Evolutionary conservation across 2,329 filamentous ascomycete species (phyloP), one percentile per base, ranked within the genome.

Genomic region (Dendrostoma leiphaemia): DNA sequence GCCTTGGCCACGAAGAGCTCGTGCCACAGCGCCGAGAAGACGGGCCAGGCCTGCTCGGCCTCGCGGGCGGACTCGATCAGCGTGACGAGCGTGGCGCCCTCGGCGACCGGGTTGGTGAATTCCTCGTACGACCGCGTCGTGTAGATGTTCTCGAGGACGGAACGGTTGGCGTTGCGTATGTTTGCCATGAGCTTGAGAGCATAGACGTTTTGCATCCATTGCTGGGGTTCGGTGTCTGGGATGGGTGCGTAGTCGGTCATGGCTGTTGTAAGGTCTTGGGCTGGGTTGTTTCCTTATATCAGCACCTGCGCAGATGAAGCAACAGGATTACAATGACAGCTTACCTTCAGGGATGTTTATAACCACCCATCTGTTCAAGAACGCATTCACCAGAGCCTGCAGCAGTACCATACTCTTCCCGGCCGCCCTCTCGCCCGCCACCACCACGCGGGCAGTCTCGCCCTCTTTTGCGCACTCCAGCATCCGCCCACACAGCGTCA

Each of bases 271-370:
- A 97, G 76, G 53, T 96, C 92, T 66, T 92, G 86, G 51, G 84
- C 93, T 90, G 62, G 26, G 58, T 51, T 3, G 13, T 47, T 41
- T 28, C 29, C n/a, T n/a, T n/a, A n/a, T n/a, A n/a, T n/a, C n/a
- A n/a, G n/a, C n/a, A n/a, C n/a, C n/a, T n/a, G n/a, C n/a, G n/a
- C n/a, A n/a, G n/a, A n/a, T n/a, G n/a, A n/a, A n/a, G n/a, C n/a
- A n/a, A n/a, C n/a, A n/a, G n/a, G n/a, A n/a, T n/a, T n/a, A n/a
- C n/a, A n/a, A n/a, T n/a, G n/a, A n/a, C n/a, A n/a, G n/a, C n/a
- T n/a, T 77, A 95, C 92, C 89, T 74, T 99, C 91, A 34, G 94
- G 92, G 48, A 97, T 80, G 65, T 90, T 88, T 55, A 99, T 80
- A 44, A 97, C 91, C 41, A 96, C 79, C 91, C 92, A 97, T 26